These are phyloP conservation scores for Xylaria longipes DNA, from an alignment of 495 filamentous ascomycete genomes.

Conservation along the genomic window DNA sequence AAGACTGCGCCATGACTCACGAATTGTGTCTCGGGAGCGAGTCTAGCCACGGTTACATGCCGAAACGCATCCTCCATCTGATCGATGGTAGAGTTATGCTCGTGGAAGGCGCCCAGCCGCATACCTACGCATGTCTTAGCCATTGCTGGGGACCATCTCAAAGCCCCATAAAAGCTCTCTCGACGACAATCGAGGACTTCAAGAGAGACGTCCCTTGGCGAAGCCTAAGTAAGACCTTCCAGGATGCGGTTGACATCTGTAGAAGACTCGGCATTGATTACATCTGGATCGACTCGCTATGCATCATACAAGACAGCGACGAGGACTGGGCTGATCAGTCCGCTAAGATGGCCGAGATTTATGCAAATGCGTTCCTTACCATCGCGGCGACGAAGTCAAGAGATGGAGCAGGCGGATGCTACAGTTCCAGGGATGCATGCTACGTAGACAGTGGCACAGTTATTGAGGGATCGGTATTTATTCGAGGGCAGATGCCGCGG, in stretches of 20 bases:
- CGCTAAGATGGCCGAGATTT: not conserved
- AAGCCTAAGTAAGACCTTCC: slow-evolving; percentile 32
- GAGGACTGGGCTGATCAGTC: slow-evolving; percentile 30
- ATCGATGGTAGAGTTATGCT: not conserved
- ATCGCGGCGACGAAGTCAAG: slow-evolving; percentile 4
- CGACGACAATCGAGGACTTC: slow-evolving; percentile 2
- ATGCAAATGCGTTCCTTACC: slow-evolving; percentile 3
- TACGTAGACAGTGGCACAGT: not conserved
- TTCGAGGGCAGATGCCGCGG: not conserved
- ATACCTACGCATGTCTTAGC: slow-evolving; percentile 20
- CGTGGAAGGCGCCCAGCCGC: not conserved
- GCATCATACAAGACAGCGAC: slow-evolving; percentile 41
- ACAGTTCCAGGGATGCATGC: not conserved
- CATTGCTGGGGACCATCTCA: slow-evolving; percentile 21
- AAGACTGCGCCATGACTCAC: not conserved
- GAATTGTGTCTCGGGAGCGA: not conserved
- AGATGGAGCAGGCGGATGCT: slow-evolving; percentile 11
- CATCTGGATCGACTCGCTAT: slow-evolving; percentile 45
- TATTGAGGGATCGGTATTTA: not conserved
- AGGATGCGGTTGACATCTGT: slow-evolving; percentile 34
- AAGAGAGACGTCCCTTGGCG: slow-evolving; percentile 16
- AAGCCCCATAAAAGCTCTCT: slow-evolving; percentile 9
- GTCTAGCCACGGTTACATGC: not conserved
- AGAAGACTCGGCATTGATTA: slow-evolving; percentile 31
- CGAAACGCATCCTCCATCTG: not conserved